Conservation (phyloP, 1,284 basidiomycete species). For the Golubevia pallescens region DNA sequence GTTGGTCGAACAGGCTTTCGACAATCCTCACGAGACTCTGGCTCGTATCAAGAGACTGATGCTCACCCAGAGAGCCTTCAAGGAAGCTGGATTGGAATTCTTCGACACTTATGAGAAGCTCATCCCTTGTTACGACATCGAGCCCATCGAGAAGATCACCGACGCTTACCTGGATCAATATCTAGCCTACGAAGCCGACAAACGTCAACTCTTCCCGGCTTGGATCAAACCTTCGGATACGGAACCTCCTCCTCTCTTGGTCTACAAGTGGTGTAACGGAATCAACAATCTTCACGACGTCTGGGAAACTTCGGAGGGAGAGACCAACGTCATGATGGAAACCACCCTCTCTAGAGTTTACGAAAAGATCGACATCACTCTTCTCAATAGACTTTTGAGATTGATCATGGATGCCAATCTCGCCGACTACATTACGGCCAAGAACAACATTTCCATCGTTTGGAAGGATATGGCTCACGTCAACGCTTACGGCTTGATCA, state of each 20-base stretch:
- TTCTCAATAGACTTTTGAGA: constrained; percentile 60
- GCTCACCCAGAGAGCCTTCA: constrained; percentile 63
- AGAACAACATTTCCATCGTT: constrained; percentile 64
- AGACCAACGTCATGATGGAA: constrained; percentile 63
- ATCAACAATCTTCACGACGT: constrained; percentile 61
- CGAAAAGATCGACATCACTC: constrained; percentile 62
- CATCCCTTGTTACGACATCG: constrained; percentile 62
- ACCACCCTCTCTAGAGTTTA: constrained; percentile 61
- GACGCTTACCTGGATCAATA: constrained; percentile 64
- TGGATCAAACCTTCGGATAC: constrained; percentile 64
- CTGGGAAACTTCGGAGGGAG: constrained; percentile 49
- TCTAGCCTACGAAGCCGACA: constrained; percentile 62
- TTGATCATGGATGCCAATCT: constrained; percentile 64
- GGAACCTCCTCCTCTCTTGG: constrained; percentile 60
- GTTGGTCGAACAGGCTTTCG: constrained; percentile 63
- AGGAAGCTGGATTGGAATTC: constrained; percentile 62
- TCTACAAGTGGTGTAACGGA: constrained; percentile 65
- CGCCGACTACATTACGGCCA: constrained; percentile 63
- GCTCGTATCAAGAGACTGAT: constrained; percentile 63
- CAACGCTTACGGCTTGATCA: constrained; percentile 61
- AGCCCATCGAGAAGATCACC: constrained; percentile 64
- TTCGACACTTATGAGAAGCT: constrained; percentile 62
- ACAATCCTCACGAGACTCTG: constrained; percentile 63
- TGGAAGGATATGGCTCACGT: constrained; percentile 65
- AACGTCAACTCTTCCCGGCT: constrained; percentile 63